Evolutionary conservation across 495 filamentous ascomycete species (phyloP).

Genomic region (Penicillium atrosanguineum): DNA sequence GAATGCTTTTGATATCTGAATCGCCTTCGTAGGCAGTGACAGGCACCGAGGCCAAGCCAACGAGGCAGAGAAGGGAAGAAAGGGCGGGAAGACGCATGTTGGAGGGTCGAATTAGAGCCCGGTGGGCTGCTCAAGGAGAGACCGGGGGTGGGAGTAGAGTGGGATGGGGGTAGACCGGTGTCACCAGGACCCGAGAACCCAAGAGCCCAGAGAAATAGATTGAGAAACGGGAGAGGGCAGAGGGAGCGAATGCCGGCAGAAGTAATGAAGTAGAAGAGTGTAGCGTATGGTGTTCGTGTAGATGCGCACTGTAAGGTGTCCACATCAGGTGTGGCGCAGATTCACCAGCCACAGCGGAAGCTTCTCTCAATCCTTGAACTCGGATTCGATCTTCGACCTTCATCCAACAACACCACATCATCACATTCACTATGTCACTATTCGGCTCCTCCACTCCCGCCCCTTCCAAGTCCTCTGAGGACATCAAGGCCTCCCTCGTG

Average conservation of each 20-base stretch:
- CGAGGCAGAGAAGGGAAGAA: constrained; percentile 39
- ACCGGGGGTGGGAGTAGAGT: constrained; percentile 21
- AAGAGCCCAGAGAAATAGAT: constrained; percentile 12
- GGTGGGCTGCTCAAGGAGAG: constrained; percentile 27
- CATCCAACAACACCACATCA: constrained; percentile 2
- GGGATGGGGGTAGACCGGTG: constrained; percentile 14
- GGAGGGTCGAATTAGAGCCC: constrained; percentile 19
- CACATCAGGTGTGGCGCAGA: constrained; percentile 35
- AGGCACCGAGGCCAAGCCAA: constrained; percentile 32
- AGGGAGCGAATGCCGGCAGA: constrained; percentile 9
- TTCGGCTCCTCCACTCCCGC: constrained; percentile 36
- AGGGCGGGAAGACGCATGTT: constrained; percentile 41
- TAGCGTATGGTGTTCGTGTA: not conserved
- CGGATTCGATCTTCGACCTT: constrained; percentile 4
- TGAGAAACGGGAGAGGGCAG: constrained; percentile 12
- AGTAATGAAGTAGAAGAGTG: not conserved
- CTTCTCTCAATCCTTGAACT: constrained; percentile 11
- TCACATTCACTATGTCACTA: constrained; percentile 35
- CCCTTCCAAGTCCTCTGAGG: constrained; percentile 45
- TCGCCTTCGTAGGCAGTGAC: constrained; percentile 36
- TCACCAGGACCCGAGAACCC: constrained; percentile 32
- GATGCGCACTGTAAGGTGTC: constrained; percentile 19
- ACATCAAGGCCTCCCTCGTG: constrained; percentile 69
- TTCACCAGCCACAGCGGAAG: constrained; percentile 25
- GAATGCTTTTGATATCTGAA: constrained; percentile 54